A percentile compares a stretch with the other conserved stretches of the same genome.
These are phyloP conservation scores for Neurospora crassa DNA, from an alignment of 2,329 filamentous ascomycete species.

Conservation along the genomic window DNA sequence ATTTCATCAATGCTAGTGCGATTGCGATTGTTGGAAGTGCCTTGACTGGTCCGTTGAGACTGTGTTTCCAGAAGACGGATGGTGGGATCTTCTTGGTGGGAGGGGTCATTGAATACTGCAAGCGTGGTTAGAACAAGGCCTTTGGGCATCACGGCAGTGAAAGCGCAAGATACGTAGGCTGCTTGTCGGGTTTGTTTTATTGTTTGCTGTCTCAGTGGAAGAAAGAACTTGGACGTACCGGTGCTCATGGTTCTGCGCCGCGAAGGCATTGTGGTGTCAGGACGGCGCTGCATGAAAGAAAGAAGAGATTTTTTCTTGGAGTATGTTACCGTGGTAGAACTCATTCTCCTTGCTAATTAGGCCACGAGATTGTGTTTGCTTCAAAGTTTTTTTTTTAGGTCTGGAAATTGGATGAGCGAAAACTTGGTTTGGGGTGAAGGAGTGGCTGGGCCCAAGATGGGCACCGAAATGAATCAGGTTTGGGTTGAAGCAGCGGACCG, in stretches of 20 bases:
- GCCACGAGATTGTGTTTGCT: not conserved
- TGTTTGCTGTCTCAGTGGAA: not conserved
- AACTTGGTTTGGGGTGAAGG: not conserved
- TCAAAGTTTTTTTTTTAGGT: not conserved
- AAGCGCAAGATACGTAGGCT: not conserved
- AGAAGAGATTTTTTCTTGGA: slow-evolving; percentile 1
- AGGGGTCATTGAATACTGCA: not conserved
- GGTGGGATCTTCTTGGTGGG: not conserved
- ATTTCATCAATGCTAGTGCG: slow-evolving; percentile 2
- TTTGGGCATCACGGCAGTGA: not conserved
- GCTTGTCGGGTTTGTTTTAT: not conserved
- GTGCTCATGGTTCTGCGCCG: not conserved
- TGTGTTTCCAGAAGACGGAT: not conserved
- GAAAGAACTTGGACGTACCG: not conserved
- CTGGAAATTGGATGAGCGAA: not conserved
- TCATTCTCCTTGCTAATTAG: not conserved
- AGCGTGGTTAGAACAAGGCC: not conserved
- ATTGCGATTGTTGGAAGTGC: not conserved
- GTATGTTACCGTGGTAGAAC: not conserved
- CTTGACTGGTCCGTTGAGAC: not conserved
- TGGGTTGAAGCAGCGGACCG: not conserved
- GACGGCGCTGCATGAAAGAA: not conserved
- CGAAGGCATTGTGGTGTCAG: not conserved
- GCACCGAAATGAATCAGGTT: not conserved
- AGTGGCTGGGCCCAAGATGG: not conserved